Evolutionary conservation across 2,329 filamentous ascomycete species (phyloP), one percentile per base, ranked within the genome.

Genomic region (Pleurostoma richardsiae): DNA sequence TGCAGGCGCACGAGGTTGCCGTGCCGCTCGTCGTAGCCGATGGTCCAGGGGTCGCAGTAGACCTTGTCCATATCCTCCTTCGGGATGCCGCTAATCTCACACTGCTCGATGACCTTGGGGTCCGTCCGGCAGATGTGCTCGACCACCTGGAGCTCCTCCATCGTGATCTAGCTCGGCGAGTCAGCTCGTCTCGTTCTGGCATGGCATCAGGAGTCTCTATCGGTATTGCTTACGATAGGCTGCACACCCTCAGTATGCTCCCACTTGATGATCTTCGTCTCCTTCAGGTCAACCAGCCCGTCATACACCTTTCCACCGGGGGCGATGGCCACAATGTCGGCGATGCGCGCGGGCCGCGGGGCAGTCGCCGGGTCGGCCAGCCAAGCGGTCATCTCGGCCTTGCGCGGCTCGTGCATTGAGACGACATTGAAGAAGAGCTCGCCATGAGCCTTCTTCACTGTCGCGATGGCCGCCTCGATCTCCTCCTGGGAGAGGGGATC

Each of bases 21-120:
- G 58, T 90, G 94, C 40, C 91, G 85, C 70, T 95, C 88, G 58
- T 96, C 91, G 62, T 90, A 95, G 42, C 91, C 91, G 65, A 96
- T 95, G 1, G 91, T 95, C 91, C 91, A 96, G 8, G 89, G 90
- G 63, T 96, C 91, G 66, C 90, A 95, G 72, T 95, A 96, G 42
- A 96, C 88, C 69, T 96, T 96, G 73, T 94, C 73, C 91, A 96
- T 96, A 50, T 95, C 88, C 55, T 87, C 77, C 47, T 76, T 77
- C 10, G 88, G 80, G 50, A 96, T 88, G 2, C 91, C 91, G 49
- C 90, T 79, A 49, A 96, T 79, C 5, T 79, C 80, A 59, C 91
- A 96, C 66, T 96, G 90, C 67, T 96, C 89, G 54, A 96, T 94
- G 50, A 96, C 90, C 58, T 86, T 87, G 10, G 88, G 81, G 60